A percentile compares a stretch with the other conserved stretches of the same genome.
Conservation (phyloP, 805 yeast genomes). For the Candida tammaniensis region DNA sequence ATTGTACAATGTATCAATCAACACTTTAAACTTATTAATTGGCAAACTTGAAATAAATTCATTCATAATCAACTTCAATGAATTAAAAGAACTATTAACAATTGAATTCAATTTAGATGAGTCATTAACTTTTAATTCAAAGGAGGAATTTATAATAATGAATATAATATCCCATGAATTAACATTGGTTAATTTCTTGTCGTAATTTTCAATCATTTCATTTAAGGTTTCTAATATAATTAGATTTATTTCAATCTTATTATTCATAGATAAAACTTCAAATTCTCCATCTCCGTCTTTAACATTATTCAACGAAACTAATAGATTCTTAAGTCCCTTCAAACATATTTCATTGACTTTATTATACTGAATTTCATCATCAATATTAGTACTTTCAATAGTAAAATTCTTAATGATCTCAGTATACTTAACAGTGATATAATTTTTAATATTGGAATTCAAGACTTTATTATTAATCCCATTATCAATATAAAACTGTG, state of each 20-base stretch:
- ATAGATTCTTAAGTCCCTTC: conserved; percentile 35
- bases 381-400: conserved; percentile 25
- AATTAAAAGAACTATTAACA: conserved; percentile 70
- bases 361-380: conserved; percentile 6
- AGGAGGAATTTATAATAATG: conserved; percentile 58
- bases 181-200: conserved; percentile 43
- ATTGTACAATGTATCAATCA: conserved; percentile 69
- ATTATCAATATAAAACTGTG: conserved; percentile 48
- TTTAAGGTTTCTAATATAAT: conserved; percentile 61
- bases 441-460: conserved; percentile 42
- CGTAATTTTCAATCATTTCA: conserved; percentile 75
- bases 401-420: conserved; percentile 43
- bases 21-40: conserved; percentile 52
- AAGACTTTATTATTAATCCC: conserved; percentile 34
- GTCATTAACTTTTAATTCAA: conserved; percentile 29
- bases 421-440: conserved; percentile 52
- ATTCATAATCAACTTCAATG: conserved; percentile 78
- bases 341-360: conserved; percentile 28
- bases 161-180: conserved; percentile 77
- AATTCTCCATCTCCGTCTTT: neutral
- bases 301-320: conserved; percentile 4
- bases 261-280: conserved; percentile 47
- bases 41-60: conserved; percentile 81
- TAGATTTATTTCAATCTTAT: conserved; percentile 68
- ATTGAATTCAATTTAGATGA: conserved; percentile 49